phyloP scores from a whole-genome alignment of 495 filamentous ascomycete genomes.

The Filosporella fistucella region DNA sequence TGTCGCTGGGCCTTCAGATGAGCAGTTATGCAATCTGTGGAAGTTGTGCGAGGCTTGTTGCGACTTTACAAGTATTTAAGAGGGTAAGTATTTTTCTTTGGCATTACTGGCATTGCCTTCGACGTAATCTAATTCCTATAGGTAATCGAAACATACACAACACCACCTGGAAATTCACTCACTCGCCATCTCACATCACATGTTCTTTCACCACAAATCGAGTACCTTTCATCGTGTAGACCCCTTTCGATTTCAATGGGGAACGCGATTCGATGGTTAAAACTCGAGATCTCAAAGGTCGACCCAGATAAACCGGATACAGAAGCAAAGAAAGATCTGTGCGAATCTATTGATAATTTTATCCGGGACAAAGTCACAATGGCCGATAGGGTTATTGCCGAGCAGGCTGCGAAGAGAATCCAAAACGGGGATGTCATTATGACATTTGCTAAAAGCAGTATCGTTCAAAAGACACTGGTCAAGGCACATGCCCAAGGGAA shows the following conservation, averaged over 20 bases:
- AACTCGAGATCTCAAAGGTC: slow-evolving; percentile 79
- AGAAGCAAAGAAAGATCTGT: slow-evolving; percentile 70
- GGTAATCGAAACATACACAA: slow-evolving; percentile 90
- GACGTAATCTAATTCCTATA: slow-evolving; percentile 27
- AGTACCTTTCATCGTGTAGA: slow-evolving; percentile 85
- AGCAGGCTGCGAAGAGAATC: slow-evolving; percentile 65
- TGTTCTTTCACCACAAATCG: slow-evolving; percentile 87
- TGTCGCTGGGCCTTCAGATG: slow-evolving; percentile 86
- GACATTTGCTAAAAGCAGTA: slow-evolving; percentile 83
- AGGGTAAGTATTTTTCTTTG: slow-evolving; percentile 51
- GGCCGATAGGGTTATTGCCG: slow-evolving; percentile 79
- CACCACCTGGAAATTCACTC: slow-evolving; percentile 75
- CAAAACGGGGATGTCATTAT: slow-evolving; percentile 75
- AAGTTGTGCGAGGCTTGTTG: slow-evolving; percentile 82
- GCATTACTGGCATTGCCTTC: neutral
- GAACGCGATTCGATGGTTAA: slow-evolving; percentile 91
- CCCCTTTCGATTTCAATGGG: slow-evolving; percentile 92
- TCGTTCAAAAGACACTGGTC: slow-evolving; percentile 75
- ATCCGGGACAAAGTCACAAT: slow-evolving; percentile 85
- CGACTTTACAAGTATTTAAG: slow-evolving; percentile 85
- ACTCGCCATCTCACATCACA: slow-evolving; percentile 90
- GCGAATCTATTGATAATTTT: slow-evolving; percentile 80
- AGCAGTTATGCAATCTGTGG: slow-evolving; percentile 85
- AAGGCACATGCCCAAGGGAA: slow-evolving; percentile 64
- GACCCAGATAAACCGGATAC: slow-evolving; percentile 77